A percentile compares a stretch with the other conserved stretches of the same genome.
Evolutionary conservation across 2,329 filamentous ascomycete species (phyloP).

Genomic region (Penicillium expansum): DNA sequence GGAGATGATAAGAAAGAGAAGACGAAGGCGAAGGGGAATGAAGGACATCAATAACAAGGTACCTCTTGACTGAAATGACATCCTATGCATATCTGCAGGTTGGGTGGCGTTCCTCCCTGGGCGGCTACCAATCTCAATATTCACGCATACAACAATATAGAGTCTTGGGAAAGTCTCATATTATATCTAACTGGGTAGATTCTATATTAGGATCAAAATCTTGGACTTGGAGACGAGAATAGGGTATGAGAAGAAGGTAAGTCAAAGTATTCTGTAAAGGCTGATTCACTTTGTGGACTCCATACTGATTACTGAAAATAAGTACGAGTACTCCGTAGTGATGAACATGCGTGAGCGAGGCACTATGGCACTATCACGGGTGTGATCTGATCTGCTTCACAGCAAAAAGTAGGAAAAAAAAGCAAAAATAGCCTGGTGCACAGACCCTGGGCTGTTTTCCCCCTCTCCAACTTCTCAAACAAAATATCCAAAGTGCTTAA

Average conservation of each 20-base stretch:
- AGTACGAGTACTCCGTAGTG: too few relatives aligned
- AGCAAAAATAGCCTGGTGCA: not conserved
- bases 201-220: not conserved
- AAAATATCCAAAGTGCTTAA: conserved; percentile 2
- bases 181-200: too few relatives aligned
- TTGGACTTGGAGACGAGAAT: too few relatives aligned
- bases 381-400: not conserved
- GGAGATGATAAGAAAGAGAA: not conserved
- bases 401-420: too few relatives aligned
- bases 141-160: not conserved
- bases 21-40: not conserved
- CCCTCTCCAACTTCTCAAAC: not conserved
- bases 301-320: not conserved
- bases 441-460: not conserved
- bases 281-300: not conserved
- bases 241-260: not conserved
- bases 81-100: not conserved
- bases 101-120: not conserved
- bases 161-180: too few relatives aligned
- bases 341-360: conserved; percentile 5
- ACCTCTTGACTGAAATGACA: not conserved
- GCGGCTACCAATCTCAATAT: not conserved
- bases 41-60: not conserved
- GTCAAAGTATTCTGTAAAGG: too few relatives aligned
- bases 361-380: conserved; percentile 6